These are phyloP conservation scores for Cystoderma amianthinum DNA, from an alignment of 768 basidiomycete species.

Conservation along the genomic window DNA sequence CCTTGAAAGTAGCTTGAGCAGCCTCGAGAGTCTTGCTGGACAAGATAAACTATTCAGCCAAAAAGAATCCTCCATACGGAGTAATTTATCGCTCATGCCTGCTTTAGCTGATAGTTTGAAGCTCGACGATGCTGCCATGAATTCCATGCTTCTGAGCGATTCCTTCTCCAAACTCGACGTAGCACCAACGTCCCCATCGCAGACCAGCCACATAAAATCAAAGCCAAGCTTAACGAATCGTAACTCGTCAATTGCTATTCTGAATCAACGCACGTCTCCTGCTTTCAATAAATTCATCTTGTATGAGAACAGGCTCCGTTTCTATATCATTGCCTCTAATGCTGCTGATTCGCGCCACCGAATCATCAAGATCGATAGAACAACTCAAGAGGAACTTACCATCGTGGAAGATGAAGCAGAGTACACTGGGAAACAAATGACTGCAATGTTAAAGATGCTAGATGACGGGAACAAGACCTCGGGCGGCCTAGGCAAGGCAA, in stretches of 20 bases:
- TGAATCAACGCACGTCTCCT: conserved; percentile 8
- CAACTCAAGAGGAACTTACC: conserved; percentile 62
- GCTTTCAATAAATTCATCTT: conserved; percentile 82
- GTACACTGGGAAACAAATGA: conserved; percentile 88
- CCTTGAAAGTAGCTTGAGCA: too few species aligned
- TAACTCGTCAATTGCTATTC: background rate
- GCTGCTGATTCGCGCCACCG: conserved; percentile 82
- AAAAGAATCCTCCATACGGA: too few species aligned
- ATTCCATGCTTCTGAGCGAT: background rate
- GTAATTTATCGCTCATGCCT: too few species aligned
- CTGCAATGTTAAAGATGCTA: conserved; percentile 86
- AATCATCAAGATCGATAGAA: conserved; percentile 91
- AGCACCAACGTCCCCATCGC: background rate
- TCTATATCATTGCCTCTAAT: conserved; percentile 91
- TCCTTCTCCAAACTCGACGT: background rate
- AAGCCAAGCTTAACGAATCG: background rate
- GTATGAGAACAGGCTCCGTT: conserved; percentile 87
- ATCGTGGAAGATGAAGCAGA: conserved; percentile 85
- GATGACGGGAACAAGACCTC: conserved; percentile 89
- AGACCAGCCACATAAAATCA: background rate
- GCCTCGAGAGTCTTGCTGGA: too few species aligned
- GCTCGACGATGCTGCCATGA: too few species aligned
- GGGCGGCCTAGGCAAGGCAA: conserved; percentile 79
- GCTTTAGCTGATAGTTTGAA: too few species aligned
- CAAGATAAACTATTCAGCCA: too few species aligned